Base-by-base conservation (phyloP, 208 protist species). In the Wallacemonas sp. region DNA sequence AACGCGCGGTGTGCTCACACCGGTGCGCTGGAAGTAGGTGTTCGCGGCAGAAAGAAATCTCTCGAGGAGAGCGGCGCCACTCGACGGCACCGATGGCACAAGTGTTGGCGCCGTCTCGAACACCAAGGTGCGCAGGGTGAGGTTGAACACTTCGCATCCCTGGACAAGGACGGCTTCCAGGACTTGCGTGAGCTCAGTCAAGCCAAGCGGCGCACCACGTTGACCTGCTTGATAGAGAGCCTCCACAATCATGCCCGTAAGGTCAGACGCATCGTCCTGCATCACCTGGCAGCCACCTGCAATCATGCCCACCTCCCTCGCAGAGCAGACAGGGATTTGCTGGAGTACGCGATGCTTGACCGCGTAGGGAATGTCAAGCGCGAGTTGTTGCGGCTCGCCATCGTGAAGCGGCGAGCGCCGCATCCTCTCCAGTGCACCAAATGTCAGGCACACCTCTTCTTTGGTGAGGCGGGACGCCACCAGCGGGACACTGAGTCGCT, bases 221-320 rank as follows among this genome's bases (percentile, higher is more conserved):
- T n/a, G 29, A 34, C 24, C 77, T 14, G 23, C 72, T 41, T 16
- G 48, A 72, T 83, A 74, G 41, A 87, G 54, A 14, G 43, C 66
- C 12, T 62, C 62, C 24, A 82, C 66, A 14, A 92, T 65, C 23
- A 68, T 65, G 34, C 88, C 85, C 9, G 64, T 61, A 19, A 88
- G 44, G 23, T 74, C 46, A 1, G 55, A 41, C 16, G 61, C 47
- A 0, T 19, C 48, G 54, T 74, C 76, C 57, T 41, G 70, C 27
- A 94, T 41, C 16, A 85, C 70, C 3, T 34, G 41, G 34, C 76
- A 77, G 17, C 88, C 88, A 27, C 70, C 62, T 1, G 82, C 75
- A 6, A 94, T 61, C 78, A 94, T 90, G 9, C 72, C 58, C 33
- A 94, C 41, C 61, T 94, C 88, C 24, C 76, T 72, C 33, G 81